phyloP scores from a whole-genome alignment of 2,329 filamentous ascomycete species.

The Penicillium polonicum region DNA sequence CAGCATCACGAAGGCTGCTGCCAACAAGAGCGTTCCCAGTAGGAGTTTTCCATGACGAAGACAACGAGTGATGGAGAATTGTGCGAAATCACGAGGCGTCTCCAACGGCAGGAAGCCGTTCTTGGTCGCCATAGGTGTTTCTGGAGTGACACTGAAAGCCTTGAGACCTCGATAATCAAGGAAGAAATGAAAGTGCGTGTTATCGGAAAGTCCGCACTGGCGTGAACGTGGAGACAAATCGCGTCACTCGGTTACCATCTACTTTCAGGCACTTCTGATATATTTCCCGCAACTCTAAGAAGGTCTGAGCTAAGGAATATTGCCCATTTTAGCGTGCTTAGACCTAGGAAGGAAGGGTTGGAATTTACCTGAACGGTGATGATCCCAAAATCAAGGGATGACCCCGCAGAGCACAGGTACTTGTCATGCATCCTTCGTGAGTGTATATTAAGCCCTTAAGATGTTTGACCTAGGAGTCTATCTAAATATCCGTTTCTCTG shows the following conservation, averaged over 20 bases:
- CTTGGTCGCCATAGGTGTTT: neutral
- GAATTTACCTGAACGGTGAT: too few relatives aligned
- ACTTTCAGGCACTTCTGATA: neutral
- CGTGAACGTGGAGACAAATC: neutral
- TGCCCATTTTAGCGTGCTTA: too few relatives aligned
- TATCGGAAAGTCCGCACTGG: neutral
- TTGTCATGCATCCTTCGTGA: too few relatives aligned
- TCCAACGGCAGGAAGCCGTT: neutral
- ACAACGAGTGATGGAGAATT: neutral
- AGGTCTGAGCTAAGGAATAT: too few relatives aligned
- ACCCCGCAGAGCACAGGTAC: too few relatives aligned
- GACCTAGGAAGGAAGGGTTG: too few relatives aligned
- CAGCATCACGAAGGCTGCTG: neutral
- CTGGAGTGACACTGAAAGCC: neutral
- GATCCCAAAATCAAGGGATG: too few relatives aligned
- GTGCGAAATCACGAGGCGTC: neutral
- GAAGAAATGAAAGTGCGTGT: neutral
- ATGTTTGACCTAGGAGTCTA: too few relatives aligned
- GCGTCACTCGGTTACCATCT: neutral
- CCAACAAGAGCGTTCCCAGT: neutral
- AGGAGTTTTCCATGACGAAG: neutral
- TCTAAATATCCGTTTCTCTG: too few relatives aligned
- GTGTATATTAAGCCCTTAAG: too few relatives aligned
- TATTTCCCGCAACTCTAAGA: neutral
- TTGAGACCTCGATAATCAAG: neutral